Percentiles rank a stretch among this genome's conserved stretches.
Evolutionary conservation across 257 asterid species (phyloP).

Genomic region (Prunella vulgaris): DNA sequence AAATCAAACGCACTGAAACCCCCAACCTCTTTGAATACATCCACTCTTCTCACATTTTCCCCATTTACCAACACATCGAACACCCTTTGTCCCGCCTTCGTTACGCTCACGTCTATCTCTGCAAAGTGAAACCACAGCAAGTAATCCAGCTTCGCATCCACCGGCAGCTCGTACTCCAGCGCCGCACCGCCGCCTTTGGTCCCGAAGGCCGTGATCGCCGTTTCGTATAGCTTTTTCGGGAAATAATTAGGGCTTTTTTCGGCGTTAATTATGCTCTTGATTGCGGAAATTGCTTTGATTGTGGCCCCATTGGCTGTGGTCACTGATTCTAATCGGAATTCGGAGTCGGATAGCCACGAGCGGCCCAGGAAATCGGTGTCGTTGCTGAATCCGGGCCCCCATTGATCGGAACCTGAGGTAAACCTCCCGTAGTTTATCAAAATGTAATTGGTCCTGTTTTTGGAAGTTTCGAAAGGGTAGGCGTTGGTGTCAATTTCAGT

Average conservation of each 20-base stretch:
- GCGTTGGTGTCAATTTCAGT: conserved; percentile 47
- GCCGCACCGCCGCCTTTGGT: conserved; percentile 48
- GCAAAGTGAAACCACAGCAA: conserved; percentile 86
- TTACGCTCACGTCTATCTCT: conserved; percentile 82
- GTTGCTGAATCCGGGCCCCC: conserved; percentile 92
- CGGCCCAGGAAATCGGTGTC: conserved; percentile 80
- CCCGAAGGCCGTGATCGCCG: conserved; percentile 52
- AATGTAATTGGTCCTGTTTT: conserved; percentile 36
- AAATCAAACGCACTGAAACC: conserved; percentile 77
- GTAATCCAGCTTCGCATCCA: conserved; percentile 90
- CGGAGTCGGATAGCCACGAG: conserved; percentile 72
- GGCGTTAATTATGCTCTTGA: conserved; percentile 36
- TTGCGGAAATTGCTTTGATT: conserved; percentile 61
- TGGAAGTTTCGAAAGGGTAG: conserved; percentile 32
- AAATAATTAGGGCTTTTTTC: conserved; percentile 68
- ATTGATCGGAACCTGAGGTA: conserved; percentile 74
- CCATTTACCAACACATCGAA: conserved; percentile 79
- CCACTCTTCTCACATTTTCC: conserved; percentile 66
- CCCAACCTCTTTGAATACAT: conserved; percentile 72
- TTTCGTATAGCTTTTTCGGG: conserved; percentile 69
- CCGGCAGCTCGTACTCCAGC: conserved; percentile 63
- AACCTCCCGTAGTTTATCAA: conserved; percentile 82
- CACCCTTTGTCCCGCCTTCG: conserved; percentile 72
- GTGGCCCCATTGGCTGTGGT: conserved; percentile 32
- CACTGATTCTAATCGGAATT: conserved; percentile 27